A percentile compares a stretch with the other conserved stretches of the same genome.
Evolutionary conservation across 306 rosid genomes (phyloP).

Genomic region (Gynostemma pentaphyllum): DNA sequence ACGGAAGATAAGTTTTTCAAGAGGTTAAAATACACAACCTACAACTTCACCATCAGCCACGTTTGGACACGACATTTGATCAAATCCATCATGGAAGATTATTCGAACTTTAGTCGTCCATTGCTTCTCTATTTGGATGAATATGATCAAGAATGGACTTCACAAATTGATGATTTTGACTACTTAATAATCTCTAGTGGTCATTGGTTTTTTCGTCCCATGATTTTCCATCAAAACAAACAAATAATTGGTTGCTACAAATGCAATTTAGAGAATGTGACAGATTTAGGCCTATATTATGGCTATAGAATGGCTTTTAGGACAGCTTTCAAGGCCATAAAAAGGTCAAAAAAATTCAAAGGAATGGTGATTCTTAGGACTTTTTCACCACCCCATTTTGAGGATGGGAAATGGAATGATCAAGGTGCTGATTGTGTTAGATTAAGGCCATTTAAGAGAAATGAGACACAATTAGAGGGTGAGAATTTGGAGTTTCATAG

Average conservation of each 20-base stretch:
- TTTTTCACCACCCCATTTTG: slow-evolving; percentile 73
- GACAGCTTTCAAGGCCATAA: slow-evolving; percentile 52
- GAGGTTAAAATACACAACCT: slow-evolving; percentile 52
- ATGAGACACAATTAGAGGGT: slow-evolving; percentile 51
- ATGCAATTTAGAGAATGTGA: slow-evolving; percentile 45
- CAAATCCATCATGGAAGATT: slow-evolving; percentile 28
- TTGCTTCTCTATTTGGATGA: slow-evolving; percentile 61
- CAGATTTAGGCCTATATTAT: slow-evolving; percentile 48
- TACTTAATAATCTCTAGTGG: slow-evolving; percentile 55
- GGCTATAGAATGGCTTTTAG: slow-evolving; percentile 54
- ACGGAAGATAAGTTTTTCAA: slow-evolving; percentile 43
- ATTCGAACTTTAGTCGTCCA: slow-evolving; percentile 50
- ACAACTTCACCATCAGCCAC: slow-evolving; percentile 68
- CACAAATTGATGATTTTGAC: slow-evolving; percentile 42
- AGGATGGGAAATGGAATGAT: slow-evolving; percentile 62
- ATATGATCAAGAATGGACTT: slow-evolving; percentile 47
- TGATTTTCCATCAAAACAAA: slow-evolving; percentile 42
- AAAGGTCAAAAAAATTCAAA: slow-evolving; percentile 34
- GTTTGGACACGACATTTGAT: slow-evolving; percentile 77
- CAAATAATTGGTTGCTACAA: slow-evolving; percentile 53
- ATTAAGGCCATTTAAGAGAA: slow-evolving; percentile 54
- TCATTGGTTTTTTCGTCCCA: slow-evolving; percentile 66
- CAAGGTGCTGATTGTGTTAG: slow-evolving; percentile 70
- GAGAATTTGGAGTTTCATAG: slow-evolving; percentile 38
- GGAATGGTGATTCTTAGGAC: slow-evolving; percentile 58